These are phyloP conservation scores for Ciborinia camelliae DNA, from an alignment of 2,329 filamentous ascomycete species.

Conservation along the genomic window DNA sequence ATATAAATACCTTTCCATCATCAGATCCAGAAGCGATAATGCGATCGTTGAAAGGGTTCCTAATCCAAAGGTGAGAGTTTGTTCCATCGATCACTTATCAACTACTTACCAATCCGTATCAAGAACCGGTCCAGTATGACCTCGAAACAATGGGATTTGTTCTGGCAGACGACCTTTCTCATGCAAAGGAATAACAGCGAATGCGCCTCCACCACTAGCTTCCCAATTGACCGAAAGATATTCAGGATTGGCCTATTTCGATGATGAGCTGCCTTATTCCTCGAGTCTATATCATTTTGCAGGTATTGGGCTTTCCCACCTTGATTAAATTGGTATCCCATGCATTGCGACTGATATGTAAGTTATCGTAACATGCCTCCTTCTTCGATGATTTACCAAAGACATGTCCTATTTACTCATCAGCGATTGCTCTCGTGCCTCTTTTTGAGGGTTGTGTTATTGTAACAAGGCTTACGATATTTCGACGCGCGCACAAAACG, in stretches of 20 bases:
- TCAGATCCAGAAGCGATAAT: constrained; percentile 92
- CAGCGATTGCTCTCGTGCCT: constrained; percentile 31
- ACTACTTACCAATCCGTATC: constrained; percentile 88
- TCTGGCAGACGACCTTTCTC: constrained; percentile 91
- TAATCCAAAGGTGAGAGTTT: constrained; percentile 39
- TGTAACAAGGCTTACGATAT: constrained; percentile 54
- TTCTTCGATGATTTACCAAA: constrained; percentile 95
- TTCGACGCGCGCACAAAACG: constrained; percentile 72
- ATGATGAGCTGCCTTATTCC: constrained; percentile 27
- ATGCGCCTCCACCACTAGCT: constrained; percentile 89
- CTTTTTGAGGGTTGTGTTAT: constrained; percentile 14
- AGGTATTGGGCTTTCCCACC: constrained; percentile 48
- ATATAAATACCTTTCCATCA: constrained; percentile 95
- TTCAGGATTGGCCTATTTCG: constrained; percentile 78
- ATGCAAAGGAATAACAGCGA: constrained; percentile 87
- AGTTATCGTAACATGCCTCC: constrained; percentile 98
- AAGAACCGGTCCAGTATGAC: constrained; percentile 91
- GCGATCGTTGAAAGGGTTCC: constrained; percentile 94
- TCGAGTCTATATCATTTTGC: not conserved
- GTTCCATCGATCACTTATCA: not conserved
- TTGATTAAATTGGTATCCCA: constrained; percentile 99
- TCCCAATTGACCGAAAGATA: constrained; percentile 99
- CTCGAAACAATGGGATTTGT: constrained; percentile 89
- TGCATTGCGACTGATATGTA: constrained; percentile 95
- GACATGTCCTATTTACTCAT: constrained; percentile 72